Evolutionary conservation across 1,139 yeast genomes (phyloP), one percentile per base, ranked within the genome.

Genomic region (Yamadazyma atmosphaerica): DNA sequence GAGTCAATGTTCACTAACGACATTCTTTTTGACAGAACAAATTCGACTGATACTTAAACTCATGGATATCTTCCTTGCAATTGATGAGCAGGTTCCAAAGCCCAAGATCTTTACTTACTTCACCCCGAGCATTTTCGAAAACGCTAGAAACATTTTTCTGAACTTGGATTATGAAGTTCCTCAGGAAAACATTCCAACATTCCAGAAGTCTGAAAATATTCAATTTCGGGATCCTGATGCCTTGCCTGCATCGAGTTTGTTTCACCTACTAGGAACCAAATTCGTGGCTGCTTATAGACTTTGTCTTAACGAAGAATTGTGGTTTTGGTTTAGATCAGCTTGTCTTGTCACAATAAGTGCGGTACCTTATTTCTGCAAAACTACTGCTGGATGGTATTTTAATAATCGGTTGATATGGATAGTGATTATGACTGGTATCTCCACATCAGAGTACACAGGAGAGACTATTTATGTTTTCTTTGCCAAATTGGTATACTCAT

Each of bases 241-340:
- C 4, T 43, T 53, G 16, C 55, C 63, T 4, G 68, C 70, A 4
- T 42, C 56, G 1, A 55, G 48, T 21, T 11, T 41, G 1, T 44
- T 52, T 21, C 67, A 63, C 38, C 25, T 45, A 7, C 4, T 54
- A 13, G 67, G 66, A 2, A 38, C 40, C 10, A 43, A 49, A 18
- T 17, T 56, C 4, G 36, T 50, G 5, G 45, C 43, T 18, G 9
- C 50, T 2, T 59, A 58, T 43, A 40, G 44, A 1, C 23, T 50
- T 2, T 36, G 60, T 1, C 38, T 54, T 33, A 48, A 58, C 38
- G 57, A 53, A 13, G 44, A 49, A 10, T 44, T 64, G 15, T 63
- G 68, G 67, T 63, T 61, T 41, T 62, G 67, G 61, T 45, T 65
- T 4, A 46, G 63, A 30, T 54, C 62, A 1, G 66, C 61, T 4